Conservation (phyloP, 2,329 filamentous ascomycete genomes). For the Ophiocordyceps sinensis region DNA sequence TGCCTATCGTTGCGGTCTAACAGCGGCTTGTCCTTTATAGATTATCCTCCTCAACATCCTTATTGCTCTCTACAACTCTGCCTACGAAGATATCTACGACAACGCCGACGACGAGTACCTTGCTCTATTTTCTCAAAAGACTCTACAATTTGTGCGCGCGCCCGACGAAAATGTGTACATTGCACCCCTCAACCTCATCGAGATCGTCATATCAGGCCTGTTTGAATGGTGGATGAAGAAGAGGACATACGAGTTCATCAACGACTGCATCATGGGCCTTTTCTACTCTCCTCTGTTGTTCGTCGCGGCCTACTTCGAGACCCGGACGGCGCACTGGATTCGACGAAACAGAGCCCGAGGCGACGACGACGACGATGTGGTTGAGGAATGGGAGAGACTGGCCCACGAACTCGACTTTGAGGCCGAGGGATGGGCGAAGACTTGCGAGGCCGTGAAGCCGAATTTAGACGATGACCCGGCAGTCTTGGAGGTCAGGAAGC, state of each 20-base stretch:
- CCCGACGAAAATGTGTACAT: constrained; percentile 99
- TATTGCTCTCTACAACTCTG: constrained; percentile 92
- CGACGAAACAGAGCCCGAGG: constrained; percentile 60
- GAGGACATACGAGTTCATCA: constrained; percentile 59
- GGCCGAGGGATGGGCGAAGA: constrained; percentile 71
- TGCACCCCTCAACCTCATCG: constrained; percentile 84
- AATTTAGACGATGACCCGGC: constrained; percentile 70
- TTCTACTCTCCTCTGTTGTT: constrained; percentile 77
- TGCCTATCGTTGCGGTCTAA: not conserved
- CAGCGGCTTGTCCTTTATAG: constrained; percentile 13
- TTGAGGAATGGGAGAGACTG: constrained; percentile 90
- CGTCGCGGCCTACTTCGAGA: constrained; percentile 61
- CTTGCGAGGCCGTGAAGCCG: constrained; percentile 58
- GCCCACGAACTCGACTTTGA: constrained; percentile 61
- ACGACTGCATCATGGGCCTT: constrained; percentile 75
- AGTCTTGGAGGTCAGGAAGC: constrained; percentile 50
- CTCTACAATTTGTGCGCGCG: constrained; percentile 90
- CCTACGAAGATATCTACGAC: constrained; percentile 87
- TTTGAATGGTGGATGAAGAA: constrained; percentile 95
- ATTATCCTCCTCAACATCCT: constrained; percentile 81
- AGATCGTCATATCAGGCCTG: constrained; percentile 63
- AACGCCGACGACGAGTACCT: constrained; percentile 94
- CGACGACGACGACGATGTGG: constrained; percentile 76
- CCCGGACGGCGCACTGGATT: constrained; percentile 49
- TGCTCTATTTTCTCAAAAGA: constrained; percentile 84